phyloP scores from a whole-genome alignment of 2,329 filamentous ascomycete genomes.

The Bisporella sp. region DNA sequence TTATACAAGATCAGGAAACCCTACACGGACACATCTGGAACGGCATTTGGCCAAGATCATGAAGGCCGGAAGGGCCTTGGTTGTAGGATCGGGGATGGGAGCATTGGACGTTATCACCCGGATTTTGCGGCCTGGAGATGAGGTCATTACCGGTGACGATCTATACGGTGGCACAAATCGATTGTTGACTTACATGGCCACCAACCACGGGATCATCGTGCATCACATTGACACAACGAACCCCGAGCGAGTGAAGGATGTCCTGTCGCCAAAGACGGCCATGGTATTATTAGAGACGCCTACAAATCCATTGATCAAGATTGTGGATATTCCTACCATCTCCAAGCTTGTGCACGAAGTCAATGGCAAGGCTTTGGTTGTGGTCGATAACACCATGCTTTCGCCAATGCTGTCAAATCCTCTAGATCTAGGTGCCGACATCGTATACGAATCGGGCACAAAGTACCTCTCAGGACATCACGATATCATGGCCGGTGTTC shows the following conservation, averaged over 20 bases:
- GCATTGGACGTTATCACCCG: constrained; percentile 94
- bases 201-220: constrained; percentile 85
- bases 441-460: constrained; percentile 95
- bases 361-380: constrained; percentile 73
- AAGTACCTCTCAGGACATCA: constrained; percentile 98
- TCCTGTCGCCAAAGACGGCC: constrained; percentile 73
- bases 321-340: constrained; percentile 84
- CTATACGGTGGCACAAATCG: constrained; percentile 94
- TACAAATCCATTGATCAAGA: constrained; percentile 97
- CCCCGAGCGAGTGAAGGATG: constrained; percentile 59
- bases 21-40: constrained; percentile 91
- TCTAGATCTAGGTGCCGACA: constrained; percentile 86
- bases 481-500: constrained; percentile 97
- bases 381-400: constrained; percentile 98
- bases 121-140: constrained; percentile 82
- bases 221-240: constrained; percentile 94
- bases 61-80: constrained; percentile 84
- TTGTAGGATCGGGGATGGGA: constrained; percentile 95
- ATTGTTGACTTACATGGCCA: constrained; percentile 83
- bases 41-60: constrained; percentile 98
- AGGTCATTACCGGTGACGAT: constrained; percentile 95
- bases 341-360: constrained; percentile 67
- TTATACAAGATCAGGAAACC: constrained; percentile 96
- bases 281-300: constrained; percentile 96
- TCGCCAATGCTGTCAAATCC: constrained; percentile 92